Evolutionary conservation across 2,329 filamentous ascomycete species (phyloP), one percentile per base, ranked within the genome.

Genomic region (Nemania abortiva): DNA sequence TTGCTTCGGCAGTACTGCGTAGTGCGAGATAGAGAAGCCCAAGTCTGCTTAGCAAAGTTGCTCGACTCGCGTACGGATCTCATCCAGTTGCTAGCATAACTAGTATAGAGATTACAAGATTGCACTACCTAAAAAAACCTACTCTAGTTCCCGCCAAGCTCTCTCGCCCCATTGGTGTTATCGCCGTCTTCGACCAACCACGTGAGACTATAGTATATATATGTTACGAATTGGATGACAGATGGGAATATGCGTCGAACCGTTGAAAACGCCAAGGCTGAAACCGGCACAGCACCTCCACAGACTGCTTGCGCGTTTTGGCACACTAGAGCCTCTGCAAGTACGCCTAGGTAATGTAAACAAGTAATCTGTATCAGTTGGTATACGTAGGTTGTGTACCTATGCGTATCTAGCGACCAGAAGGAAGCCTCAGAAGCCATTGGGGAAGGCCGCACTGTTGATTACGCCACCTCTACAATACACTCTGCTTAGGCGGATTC

Each of bases 261-360:
- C 56, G 63, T 66, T 56, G 39, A 29, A 45, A 39, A 39, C 37
- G 56, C 63, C 56, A 65, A 57, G 55, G 13, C 13, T n/a, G 13
- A 47, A 47, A 47, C 15, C 11, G 7, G 37, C 37, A 10, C 37
- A 15, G 37, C 13, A 42, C 37, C 37, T 47, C 42, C 42, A 47
- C 42, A 47, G 15, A 15, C 15, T 18, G 39, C 39, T 42, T 42
- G 39, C 39, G 39, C 39, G 39, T n/a, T 42, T 42, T 6, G 39
- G 31, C 9, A 34, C 31, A 34, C 31, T 34, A 42, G 39, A 42
- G 39, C 39, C 9, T 15, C 42, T 47, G n/a, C 42, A 47, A n/a
- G n/a, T n/a, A n/a, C n/a, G n/a, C 18, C 42, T 47, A 42, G 10
- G 39, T 42, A 47, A 47, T 47, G n/a, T 7, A 47, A 47, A 47